A percentile compares a stretch with the other conserved stretches of the same genome.
phyloP scores from a whole-genome alignment of 2,329 filamentous ascomycete species.

The Diaporthe nobilis region DNA sequence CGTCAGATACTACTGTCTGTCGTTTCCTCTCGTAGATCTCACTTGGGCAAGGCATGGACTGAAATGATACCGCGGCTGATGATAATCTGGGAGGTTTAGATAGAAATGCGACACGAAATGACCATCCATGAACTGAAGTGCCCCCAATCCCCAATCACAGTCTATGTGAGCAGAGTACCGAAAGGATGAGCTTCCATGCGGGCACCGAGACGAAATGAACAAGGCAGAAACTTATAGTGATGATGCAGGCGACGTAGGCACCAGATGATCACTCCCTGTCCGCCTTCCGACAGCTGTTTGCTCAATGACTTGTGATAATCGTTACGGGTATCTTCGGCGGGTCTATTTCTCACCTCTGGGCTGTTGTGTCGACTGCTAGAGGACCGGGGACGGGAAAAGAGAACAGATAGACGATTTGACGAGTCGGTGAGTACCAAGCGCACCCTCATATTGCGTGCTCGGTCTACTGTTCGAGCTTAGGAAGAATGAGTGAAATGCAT shows the following conservation, averaged over 20 bases:
- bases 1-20: conserved; percentile 17
- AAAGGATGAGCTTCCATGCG: background rate
- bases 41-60: conserved; percentile 1
- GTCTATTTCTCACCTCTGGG: background rate
- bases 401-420: background rate
- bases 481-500: background rate
- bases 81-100: conserved; percentile 9
- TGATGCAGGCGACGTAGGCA: background rate
- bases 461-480: background rate
- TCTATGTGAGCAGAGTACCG: background rate
- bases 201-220: background rate
- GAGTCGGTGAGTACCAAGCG: background rate
- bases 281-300: too few species aligned
- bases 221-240: background rate
- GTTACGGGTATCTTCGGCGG: background rate
- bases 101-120: background rate
- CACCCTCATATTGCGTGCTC: background rate
- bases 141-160: too few species aligned
- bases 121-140: background rate
- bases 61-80: conserved; percentile 32
- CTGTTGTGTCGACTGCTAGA: background rate
- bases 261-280: background rate
- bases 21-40: conserved; percentile 17
- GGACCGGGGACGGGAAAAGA: background rate
- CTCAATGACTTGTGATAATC: background rate